A percentile compares a stretch with the other conserved stretches of the same genome.
phyloP scores from a whole-genome alignment of 345 rosid genomes.

The Hypericum androsaemum region DNA sequence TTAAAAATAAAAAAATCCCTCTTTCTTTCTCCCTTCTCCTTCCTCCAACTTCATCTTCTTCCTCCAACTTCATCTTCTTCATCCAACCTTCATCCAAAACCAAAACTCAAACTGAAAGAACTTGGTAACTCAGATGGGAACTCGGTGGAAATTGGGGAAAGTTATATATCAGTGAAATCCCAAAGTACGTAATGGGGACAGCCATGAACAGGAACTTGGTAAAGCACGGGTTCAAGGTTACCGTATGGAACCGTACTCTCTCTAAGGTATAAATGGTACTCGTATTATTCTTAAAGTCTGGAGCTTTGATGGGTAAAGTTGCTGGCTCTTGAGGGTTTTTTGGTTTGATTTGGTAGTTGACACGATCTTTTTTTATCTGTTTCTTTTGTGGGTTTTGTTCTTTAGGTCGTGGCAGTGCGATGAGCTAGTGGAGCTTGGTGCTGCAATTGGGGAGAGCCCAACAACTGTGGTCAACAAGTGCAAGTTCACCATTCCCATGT shows the following conservation, averaged over 20 bases:
- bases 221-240: slow-evolving; percentile 71
- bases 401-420: slow-evolving; percentile 43
- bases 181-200: slow-evolving; percentile 97
- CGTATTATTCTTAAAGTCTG: not conserved
- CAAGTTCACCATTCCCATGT: slow-evolving; percentile 71
- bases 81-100: too few relatives aligned
- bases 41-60: too few relatives aligned
- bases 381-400: not conserved
- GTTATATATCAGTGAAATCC: too few relatives aligned
- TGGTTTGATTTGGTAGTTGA: too few relatives aligned
- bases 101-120: too few relatives aligned
- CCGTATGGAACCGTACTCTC: slow-evolving; percentile 92
- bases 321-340: too few relatives aligned
- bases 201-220: slow-evolving; percentile 86
- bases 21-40: too few relatives aligned
- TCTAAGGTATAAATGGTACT: slow-evolving; percentile 48
- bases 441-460: slow-evolving; percentile 69
- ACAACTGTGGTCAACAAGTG: slow-evolving; percentile 80
- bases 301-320: not conserved
- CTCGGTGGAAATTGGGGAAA: too few relatives aligned
- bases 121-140: too few relatives aligned
- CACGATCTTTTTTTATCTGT: not conserved
- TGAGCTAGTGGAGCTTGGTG: slow-evolving; percentile 83
- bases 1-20: too few relatives aligned
- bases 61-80: too few relatives aligned